Evolutionary conservation across 495 filamentous ascomycete genomes (phyloP), one percentile per base, ranked within the genome.

Genomic region (Hypoxylon cercidicola): DNA sequence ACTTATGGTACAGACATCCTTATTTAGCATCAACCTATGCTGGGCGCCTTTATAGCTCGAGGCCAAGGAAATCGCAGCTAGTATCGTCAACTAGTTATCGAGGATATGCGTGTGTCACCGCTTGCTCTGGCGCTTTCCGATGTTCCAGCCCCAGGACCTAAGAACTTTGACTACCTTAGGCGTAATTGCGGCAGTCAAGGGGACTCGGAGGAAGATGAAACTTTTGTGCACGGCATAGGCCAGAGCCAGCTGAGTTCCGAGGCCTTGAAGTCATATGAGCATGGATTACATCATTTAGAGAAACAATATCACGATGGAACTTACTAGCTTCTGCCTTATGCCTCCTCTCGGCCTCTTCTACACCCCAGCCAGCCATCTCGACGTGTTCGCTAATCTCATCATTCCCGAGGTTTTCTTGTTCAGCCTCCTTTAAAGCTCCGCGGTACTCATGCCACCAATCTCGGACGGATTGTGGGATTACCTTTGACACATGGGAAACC

Each of bases 151-250:
- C 93, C 93, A 96, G 4, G 86, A 81, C 54, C 95, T 79, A 4
- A 99, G 80, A 13, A 86, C 83, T 77, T 92, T 93, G 60, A 97
- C 95, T 10, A 98, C 89, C 73, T 95, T 97, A 2, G 96, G 95
- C 6, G 90, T 92, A 12, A 97, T 83, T 0, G 92, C 94, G 11
- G 90, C 93, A 2, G 95, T 93, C 63, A 97, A 72, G 2, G 95
- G 95, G 2, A 99, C 90, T 8, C 95, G 85, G 53, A 98, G 77
- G 75, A 99, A 97, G 51, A 99, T 97, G 75, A 99, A 93, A 62
- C 90, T 95, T 77, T 99, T 99, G 81, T 99, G 95, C 50, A 99
- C 89, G 0, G 94, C 95, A 68, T 99, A 99, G 5, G 95, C 96
- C 12, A 99, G 85, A 12, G 90, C 95, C 21, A 98, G 79, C 68